Evolutionary conservation across 2,329 filamentous ascomycete genomes (phyloP).

Genomic region (Botryotinia calthae): DNA sequence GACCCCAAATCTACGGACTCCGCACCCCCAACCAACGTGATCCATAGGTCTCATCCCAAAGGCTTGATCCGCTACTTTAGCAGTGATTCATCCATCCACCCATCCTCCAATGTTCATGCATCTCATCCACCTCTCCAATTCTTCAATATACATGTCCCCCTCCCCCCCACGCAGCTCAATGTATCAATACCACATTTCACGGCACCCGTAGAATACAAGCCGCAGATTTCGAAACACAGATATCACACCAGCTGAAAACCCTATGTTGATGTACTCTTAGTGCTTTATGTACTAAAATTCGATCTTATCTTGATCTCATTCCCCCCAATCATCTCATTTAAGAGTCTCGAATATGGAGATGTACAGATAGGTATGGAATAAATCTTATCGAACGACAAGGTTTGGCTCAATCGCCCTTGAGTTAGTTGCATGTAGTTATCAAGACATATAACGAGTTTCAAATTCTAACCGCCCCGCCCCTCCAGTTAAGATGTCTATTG

Average conservation of each 20-base stretch:
- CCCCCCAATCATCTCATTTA: background rate
- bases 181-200: background rate
- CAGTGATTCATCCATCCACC: background rate
- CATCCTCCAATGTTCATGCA: background rate
- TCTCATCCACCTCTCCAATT: background rate
- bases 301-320: background rate
- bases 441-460: background rate
- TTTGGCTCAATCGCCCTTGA: background rate
- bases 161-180: background rate
- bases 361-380: background rate
- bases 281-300: background rate
- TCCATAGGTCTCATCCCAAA: background rate
- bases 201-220: background rate
- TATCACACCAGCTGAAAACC: background rate
- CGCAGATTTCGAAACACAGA: background rate
- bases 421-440: background rate
- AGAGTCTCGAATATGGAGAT: background rate
- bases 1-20: background rate
- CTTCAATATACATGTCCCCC: background rate
- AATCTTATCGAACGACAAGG: background rate
- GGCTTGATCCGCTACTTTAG: background rate
- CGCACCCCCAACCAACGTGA: background rate
- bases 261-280: background rate
- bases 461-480: background rate
- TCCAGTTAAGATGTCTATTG: background rate